These are phyloP conservation scores for Pseudogymnoascus sp. DNA, from an alignment of 2,329 filamentous ascomycete species.

Conservation along the genomic window DNA sequence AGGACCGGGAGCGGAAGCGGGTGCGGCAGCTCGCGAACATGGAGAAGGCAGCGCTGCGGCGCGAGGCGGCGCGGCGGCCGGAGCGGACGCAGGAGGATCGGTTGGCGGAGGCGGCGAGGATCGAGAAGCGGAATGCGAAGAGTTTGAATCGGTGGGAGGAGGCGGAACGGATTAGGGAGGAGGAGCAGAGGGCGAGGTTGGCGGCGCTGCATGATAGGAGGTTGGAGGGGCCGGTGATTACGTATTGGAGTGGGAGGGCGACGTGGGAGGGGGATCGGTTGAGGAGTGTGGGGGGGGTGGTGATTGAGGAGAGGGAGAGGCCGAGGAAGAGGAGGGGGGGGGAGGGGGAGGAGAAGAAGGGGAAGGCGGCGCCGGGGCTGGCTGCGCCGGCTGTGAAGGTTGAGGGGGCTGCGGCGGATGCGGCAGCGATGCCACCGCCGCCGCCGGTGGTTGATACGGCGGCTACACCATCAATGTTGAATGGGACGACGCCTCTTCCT, in stretches of 20 bases:
- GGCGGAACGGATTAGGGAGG: conserved; percentile 79
- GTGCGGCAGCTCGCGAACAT: conserved; percentile 61
- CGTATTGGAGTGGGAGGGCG: conserved; percentile 87
- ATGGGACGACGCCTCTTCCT: neutral
- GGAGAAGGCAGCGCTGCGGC: conserved; percentile 53
- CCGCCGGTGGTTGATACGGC: neutral
- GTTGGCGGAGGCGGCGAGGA: conserved; percentile 68
- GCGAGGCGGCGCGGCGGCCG: conserved; percentile 63
- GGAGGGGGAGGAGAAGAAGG: conserved; percentile 35
- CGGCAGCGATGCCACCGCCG: neutral
- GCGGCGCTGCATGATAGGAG: conserved; percentile 82
- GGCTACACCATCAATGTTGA: neutral
- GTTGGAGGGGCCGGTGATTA: conserved; percentile 80
- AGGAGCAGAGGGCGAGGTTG: conserved; percentile 72
- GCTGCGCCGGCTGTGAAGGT: neutral
- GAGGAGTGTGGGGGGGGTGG: conserved; percentile 59
- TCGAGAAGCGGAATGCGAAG: conserved; percentile 81
- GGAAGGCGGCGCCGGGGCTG: neutral
- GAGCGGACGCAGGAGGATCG: conserved; percentile 84
- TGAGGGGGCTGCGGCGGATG: neutral
- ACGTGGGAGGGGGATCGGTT: conserved; percentile 71
- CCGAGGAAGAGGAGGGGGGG: conserved; percentile 43
- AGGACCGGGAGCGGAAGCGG: conserved; percentile 61
- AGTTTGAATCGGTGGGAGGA: conserved; percentile 91
- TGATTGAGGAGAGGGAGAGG: conserved; percentile 46